Percentiles rank a stretch among this genome's conserved stretches.
phyloP scores from a whole-genome alignment of 2,329 filamentous ascomycete genomes.

The Fusarium sp. region DNA sequence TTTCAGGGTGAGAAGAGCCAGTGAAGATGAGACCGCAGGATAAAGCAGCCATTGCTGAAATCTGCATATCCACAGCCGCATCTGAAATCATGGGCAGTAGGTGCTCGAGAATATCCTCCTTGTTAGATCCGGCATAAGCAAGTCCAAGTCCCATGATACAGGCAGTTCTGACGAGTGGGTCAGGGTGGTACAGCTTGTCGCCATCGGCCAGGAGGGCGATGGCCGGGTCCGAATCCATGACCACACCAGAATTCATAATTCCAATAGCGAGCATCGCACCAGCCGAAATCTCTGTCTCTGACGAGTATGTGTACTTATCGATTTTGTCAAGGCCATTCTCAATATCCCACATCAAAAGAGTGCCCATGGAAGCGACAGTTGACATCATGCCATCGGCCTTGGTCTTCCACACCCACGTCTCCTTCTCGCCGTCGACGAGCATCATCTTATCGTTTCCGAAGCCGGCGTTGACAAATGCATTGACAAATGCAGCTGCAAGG shows the following conservation, averaged over 20 bases:
- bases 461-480: slow-evolving; percentile 95
- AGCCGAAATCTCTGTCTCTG: slow-evolving; percentile 85
- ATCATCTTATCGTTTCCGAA: slow-evolving; percentile 98
- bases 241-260: slow-evolving; percentile 94
- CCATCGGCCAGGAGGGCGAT: slow-evolving; percentile 85
- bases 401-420: slow-evolving; percentile 98
- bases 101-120: slow-evolving; percentile 86
- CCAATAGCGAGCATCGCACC: slow-evolving; percentile 94
- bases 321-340: slow-evolving; percentile 93
- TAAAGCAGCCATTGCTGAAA: slow-evolving; percentile 95
- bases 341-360: slow-evolving; percentile 92
- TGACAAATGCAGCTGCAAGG: slow-evolving; percentile 94
- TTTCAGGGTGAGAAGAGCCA: slow-evolving; percentile 89
- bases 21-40: slow-evolving; percentile 92
- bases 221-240: slow-evolving; percentile 89
- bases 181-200: slow-evolving; percentile 84
- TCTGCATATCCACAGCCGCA: slow-evolving; percentile 88
- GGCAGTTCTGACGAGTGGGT: slow-evolving; percentile 81
- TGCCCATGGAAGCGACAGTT: slow-evolving; percentile 92
- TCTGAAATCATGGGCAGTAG: slow-evolving; percentile 91
- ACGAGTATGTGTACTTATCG: slow-evolving; percentile 90
- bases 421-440: slow-evolving; percentile 89
- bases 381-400: slow-evolving; percentile 99
- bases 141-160: slow-evolving; percentile 97
- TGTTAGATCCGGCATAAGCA: slow-evolving; percentile 94